phyloP scores from a whole-genome alignment of 176 grass and related monocot species.

The Oropetium thomaeum region DNA sequence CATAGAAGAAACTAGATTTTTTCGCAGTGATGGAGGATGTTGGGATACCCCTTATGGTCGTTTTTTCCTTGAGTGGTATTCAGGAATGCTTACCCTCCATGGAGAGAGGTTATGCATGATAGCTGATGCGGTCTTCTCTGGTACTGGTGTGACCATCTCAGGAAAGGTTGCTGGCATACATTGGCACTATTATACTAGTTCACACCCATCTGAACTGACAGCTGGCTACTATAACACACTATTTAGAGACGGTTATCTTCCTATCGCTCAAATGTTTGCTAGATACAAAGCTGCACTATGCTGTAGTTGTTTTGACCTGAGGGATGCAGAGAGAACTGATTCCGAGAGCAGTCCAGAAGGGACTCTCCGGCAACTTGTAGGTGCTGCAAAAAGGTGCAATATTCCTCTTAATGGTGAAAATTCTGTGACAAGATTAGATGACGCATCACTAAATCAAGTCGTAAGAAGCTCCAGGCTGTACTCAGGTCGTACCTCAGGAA shows the following conservation, averaged over 20 bases:
- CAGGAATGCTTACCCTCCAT: slow-evolving; percentile 64
- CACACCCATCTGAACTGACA: slow-evolving; percentile 71
- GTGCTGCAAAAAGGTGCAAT: slow-evolving; percentile 52
- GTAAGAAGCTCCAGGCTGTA: slow-evolving; percentile 65
- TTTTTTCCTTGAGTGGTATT: slow-evolving; percentile 85
- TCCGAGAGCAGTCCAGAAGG: slow-evolving; percentile 69
- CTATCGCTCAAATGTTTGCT: slow-evolving; percentile 62
- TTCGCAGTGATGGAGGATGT: slow-evolving; percentile 49
- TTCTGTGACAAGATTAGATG: slow-evolving; percentile 45
- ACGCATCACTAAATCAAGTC: slow-evolving; percentile 59
- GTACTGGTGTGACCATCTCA: slow-evolving; percentile 53
- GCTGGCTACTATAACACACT: slow-evolving; percentile 77
- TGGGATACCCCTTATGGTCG: slow-evolving; percentile 61
- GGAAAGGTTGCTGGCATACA: slow-evolving; percentile 67
- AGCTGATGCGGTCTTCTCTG: slow-evolving; percentile 48
- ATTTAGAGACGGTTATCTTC: slow-evolving; percentile 73
- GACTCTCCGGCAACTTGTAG: slow-evolving; percentile 55
- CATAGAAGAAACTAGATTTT: slow-evolving; percentile 50
- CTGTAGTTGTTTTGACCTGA: slow-evolving; percentile 61
- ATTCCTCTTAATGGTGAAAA: slow-evolving; percentile 70
- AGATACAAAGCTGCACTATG: slow-evolving; percentile 53
- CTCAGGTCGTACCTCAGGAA: slow-evolving; percentile 40
- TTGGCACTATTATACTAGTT: slow-evolving; percentile 64
- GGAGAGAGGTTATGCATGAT: slow-evolving; percentile 66
- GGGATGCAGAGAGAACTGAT: slow-evolving; percentile 38